These are phyloP conservation scores for Rhizopus stolonifer DNA, from an alignment of 371 early-diverging fungal species.

Conservation along the genomic window DNA sequence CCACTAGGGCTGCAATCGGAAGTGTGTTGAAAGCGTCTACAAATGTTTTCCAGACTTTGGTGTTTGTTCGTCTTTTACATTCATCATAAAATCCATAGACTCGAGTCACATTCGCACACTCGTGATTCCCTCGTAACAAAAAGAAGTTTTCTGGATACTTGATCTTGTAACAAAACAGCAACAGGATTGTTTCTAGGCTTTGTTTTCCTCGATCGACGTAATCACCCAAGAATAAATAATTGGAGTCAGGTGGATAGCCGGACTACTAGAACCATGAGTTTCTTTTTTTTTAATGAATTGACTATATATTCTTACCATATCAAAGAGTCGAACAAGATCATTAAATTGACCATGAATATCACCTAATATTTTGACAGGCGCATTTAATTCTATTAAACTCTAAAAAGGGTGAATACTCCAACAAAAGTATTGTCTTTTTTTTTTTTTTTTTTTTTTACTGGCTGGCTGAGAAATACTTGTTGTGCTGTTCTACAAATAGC, in stretches of 20 bases:
- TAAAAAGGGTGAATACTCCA: no score
- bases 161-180: constrained; percentile 94
- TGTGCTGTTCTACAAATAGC: constrained; percentile 87
- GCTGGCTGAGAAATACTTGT: constrained; percentile 91
- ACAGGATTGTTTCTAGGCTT: constrained; percentile 90
- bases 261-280: constrained; percentile 31
- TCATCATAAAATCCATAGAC: constrained; percentile 99
- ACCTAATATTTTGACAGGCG: constrained; percentile 94
- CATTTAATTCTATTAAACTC: constrained; percentile 89
- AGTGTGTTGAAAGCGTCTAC: constrained; percentile 98
- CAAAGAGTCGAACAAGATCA: constrained; percentile 90
- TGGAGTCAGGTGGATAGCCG: constrained; percentile 83
- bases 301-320: no score
- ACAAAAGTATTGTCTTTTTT: no score
- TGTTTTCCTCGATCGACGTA: constrained; percentile 97
- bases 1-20: constrained; percentile 96
- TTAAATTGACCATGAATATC: constrained; percentile 96
- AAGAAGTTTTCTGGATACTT: constrained; percentile 96
- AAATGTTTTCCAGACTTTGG: constrained; percentile 97
- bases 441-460: constrained; percentile 49
- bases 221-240: constrained; percentile 94
- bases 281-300: constrained; percentile 61
- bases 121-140: constrained; percentile 96
- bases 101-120: constrained; percentile 95
- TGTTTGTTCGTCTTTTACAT: constrained; percentile 93